Evolutionary conservation across 371 early-diverging fungal species (phyloP), one percentile per base, ranked within the genome.

Genomic region (Lichtheimia ornata): DNA sequence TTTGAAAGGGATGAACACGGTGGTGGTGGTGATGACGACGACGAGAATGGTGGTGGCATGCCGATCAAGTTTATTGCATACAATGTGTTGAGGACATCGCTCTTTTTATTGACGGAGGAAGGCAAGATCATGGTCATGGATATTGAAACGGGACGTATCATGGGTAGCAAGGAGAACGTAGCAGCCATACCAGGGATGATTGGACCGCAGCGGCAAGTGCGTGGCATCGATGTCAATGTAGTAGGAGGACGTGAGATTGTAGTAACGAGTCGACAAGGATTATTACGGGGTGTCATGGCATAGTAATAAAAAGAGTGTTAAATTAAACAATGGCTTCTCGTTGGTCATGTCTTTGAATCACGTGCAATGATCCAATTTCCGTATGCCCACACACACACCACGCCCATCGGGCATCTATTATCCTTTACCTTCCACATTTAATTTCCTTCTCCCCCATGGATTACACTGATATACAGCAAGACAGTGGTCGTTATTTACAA

Each of bases 51-150:
- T 22, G 22, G 22, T 1, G 20, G 58, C 15, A 74, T 79, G 65
- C 74, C 79, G 4, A 73, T 79, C 35, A 76, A 74, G 50, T 79
- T 76, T 61, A 74, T 76, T 0, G 79, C 79, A 3, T 79, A 79
- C 43, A 79, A 79, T 51, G 79, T 79, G 11, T 53, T 79, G 13
- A 63, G 68, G 44, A 76, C 74, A 2, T 72, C 72, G 2, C 52
- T 79, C 5, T 79, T 79, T 50, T 42, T 79, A n/a, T 57, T 79
- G 20, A 79, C 79, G 6, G 79, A 79, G 52, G 76, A 76, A 54
- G 79, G 79, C n/a, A 70, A 68, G 56, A 69, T 79, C 7, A 79
- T 73, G 3, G 72, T 79, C 4, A 63, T 79, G 65, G 76, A 79
- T 57, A 76, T 79, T 17, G 79, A 79, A 43, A 76, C 74, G 3